phyloP scores from a whole-genome alignment of 345 rosid genomes.

The Schrenkiella parvula region DNA sequence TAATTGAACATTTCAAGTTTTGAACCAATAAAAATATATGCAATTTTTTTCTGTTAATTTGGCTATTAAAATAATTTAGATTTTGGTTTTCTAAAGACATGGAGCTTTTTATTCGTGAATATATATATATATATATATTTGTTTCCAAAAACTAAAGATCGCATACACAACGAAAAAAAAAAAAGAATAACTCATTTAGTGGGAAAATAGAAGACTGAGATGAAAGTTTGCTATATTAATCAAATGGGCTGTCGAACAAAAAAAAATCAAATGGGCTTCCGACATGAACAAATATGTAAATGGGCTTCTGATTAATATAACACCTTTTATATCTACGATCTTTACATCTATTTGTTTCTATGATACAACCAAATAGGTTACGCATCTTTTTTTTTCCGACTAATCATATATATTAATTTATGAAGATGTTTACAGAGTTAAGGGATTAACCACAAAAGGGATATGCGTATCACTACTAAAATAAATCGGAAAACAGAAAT shows the following conservation, averaged over 20 bases:
- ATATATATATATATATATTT: too few relatives aligned
- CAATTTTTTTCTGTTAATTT: neutral
- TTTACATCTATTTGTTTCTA: neutral
- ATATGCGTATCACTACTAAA: too few relatives aligned
- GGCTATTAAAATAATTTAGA: neutral
- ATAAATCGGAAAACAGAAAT: too few relatives aligned
- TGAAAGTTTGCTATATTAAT: neutral
- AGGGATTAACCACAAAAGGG: too few relatives aligned
- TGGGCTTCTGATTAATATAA: neutral
- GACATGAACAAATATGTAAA: neutral
- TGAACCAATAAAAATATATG: neutral
- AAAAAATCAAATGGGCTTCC: slow-evolving; percentile 11
- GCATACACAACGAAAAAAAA: neutral
- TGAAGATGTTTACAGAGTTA: too few relatives aligned
- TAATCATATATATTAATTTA: too few relatives aligned
- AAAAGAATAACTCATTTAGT: neutral
- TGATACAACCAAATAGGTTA: neutral
- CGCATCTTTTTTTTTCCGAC: too few relatives aligned
- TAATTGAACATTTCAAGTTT: neutral
- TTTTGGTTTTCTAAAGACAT: neutral
- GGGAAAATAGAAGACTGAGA: neutral
- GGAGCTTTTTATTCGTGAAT: too few relatives aligned
- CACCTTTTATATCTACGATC: neutral
- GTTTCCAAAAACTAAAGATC: neutral
- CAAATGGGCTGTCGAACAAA: slow-evolving; percentile 14